Evolutionary conservation across 257 asterid genomes (phyloP).

Genomic region (Solanum clarkiae): DNA sequence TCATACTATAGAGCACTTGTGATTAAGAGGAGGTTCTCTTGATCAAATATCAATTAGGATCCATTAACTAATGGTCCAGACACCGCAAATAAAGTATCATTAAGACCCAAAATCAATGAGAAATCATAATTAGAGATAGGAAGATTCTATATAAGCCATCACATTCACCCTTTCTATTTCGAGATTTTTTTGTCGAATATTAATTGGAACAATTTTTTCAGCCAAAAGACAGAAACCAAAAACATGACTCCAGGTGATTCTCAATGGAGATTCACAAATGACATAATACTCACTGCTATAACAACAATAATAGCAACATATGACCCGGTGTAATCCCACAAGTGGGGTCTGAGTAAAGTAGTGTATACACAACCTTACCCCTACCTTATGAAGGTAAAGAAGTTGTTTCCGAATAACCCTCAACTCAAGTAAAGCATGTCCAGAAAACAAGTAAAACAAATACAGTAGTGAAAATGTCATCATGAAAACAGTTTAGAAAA

Average conservation of each 20-base stretch:
- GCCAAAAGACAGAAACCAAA: not conserved
- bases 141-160: not conserved
- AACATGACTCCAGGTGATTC: not conserved
- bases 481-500: not conserved
- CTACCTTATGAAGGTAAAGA: not conserved
- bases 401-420: not conserved
- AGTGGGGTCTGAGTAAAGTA: not conserved
- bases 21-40: not conserved
- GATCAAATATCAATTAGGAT: not conserved
- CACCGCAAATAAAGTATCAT: not conserved
- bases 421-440: not conserved
- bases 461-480: not conserved
- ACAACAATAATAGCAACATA: not conserved
- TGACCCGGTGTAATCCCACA: not conserved
- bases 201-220: not conserved
- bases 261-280: not conserved
- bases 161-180: not conserved
- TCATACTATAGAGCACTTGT: not conserved
- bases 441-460: not conserved
- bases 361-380: not conserved
- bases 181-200: not conserved
- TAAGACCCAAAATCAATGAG: not conserved
- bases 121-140: not conserved
- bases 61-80: not conserved
- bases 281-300: not conserved